Evolutionary conservation across 73 alveolate genomes (phyloP), one percentile per base, ranked within the genome.

Genomic region (Halteria grandinella): DNA sequence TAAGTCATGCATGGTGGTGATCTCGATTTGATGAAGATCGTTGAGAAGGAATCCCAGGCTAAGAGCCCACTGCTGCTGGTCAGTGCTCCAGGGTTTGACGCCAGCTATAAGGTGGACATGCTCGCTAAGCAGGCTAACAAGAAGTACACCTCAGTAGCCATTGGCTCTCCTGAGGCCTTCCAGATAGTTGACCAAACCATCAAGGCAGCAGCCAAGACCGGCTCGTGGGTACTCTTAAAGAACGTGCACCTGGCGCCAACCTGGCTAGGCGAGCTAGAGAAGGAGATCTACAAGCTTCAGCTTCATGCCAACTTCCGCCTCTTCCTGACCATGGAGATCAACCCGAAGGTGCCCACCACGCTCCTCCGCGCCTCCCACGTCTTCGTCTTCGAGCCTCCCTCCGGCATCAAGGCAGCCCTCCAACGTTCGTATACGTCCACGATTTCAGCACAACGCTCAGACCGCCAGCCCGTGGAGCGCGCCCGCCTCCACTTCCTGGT

Each of bases 321-420:
- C n/a, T 97, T 97, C 94, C 78, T 97, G 82, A 97, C 99, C 8
- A 97, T 98, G 99, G 99, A 97, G 87, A 84, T 98, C 79, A 97
- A 96, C 72, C 99, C 99, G 11, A 95, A 94, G 85, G 95, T 97
- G 24, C 99, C 99, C 11, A 82, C 98, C 1, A 97, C 98, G 51
- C 86, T 98, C 20, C 73, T 97, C 40, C 93, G 99, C 55, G 85
- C 95, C 57, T 97, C 99, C 11, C 89, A 94, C 69, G 96, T 86
- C 25, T 87, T 95, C 32, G 99, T 97, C 62, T 97, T 97, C 70
- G 99, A 97, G 87, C 99, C 99, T 1, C 99, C 99, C 0, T 88
- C 97, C n/a, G 99, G 99, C 23, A 96, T 97, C 43, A 94, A 94
- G 71, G 99, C 98, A 40, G 57, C 96, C n/a, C 88, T 97, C 34